A percentile compares a stretch with the other conserved stretches of the same genome.
Evolutionary conservation across 1,284 basidiomycete species (phyloP).

Genomic region (Pholiota adiposa): DNA sequence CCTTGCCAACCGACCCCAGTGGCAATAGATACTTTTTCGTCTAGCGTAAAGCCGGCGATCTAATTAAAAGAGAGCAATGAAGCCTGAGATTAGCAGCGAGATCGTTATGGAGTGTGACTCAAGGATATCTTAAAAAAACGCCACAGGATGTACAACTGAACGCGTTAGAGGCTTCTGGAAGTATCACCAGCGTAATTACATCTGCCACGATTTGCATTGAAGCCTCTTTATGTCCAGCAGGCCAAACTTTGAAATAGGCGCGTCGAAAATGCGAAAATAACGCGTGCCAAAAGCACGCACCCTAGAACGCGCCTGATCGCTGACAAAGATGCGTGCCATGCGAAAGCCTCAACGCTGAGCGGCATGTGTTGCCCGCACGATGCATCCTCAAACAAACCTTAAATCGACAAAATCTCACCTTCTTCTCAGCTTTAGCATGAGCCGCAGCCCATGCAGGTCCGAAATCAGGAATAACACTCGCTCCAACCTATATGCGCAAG

Average conservation of each 20-base stretch:
- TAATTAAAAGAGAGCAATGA: slow-evolving; percentile 23
- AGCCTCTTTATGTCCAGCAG: too few relatives aligned
- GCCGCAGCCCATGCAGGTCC: slow-evolving; percentile 53
- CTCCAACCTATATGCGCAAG: slow-evolving; percentile 33
- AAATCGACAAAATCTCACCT: slow-evolving; percentile 32
- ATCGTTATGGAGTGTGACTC: too few relatives aligned
- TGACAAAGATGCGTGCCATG: not conserved
- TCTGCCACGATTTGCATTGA: too few relatives aligned
- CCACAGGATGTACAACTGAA: too few relatives aligned
- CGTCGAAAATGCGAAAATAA: not conserved
- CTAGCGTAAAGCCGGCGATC: slow-evolving; percentile 48
- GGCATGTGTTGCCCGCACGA: not conserved
- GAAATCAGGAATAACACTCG: slow-evolving; percentile 49
- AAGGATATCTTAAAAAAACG: too few relatives aligned
- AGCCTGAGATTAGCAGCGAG: not conserved
- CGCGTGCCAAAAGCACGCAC: not conserved
- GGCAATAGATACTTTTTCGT: slow-evolving; percentile 55
- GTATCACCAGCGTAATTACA: too few relatives aligned
- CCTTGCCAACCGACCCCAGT: slow-evolving; percentile 61
- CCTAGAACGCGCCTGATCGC: not conserved
- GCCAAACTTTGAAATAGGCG: not conserved
- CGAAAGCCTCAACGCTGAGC: not conserved
- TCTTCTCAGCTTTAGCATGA: slow-evolving; percentile 47
- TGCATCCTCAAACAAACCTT: not conserved
- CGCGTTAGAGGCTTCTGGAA: too few relatives aligned